phyloP scores from a whole-genome alignment of 345 rosid species.

The Gossypium arboreum region DNA sequence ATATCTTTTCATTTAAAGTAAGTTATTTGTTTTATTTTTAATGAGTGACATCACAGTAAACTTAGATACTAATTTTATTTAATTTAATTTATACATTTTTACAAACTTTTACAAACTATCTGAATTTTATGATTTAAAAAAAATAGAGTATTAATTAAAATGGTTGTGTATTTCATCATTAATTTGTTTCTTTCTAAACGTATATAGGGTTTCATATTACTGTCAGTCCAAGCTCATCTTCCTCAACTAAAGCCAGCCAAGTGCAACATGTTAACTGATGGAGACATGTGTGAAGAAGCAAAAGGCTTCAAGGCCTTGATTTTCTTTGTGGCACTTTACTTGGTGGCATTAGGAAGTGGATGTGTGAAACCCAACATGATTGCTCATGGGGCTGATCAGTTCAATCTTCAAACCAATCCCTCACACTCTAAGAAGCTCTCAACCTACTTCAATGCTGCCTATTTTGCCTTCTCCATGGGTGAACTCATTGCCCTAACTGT shows the following conservation, averaged over 20 bases:
- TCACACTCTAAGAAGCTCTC: constrained; percentile 70
- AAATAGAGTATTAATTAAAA: too few relatives aligned
- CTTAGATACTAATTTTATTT: too few relatives aligned
- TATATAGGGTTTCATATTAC: constrained; percentile 61
- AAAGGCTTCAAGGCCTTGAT: constrained; percentile 72
- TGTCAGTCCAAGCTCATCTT: constrained; percentile 93
- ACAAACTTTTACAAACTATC: too few relatives aligned
- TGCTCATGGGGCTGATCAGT: constrained; percentile 96
- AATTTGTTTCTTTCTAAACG: background rate
- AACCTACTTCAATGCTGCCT: constrained; percentile 88
- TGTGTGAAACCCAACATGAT: constrained; percentile 99
- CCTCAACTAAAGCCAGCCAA: constrained; percentile 86
- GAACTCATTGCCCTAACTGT: constrained; percentile 82
- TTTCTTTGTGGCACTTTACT: constrained; percentile 74
- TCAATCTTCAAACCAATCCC: constrained; percentile 42
- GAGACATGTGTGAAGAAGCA: constrained; percentile 55
- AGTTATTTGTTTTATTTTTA: too few relatives aligned
- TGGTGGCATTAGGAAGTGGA: constrained; percentile 96
- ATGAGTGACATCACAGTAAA: too few relatives aligned
- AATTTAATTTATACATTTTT: too few relatives aligned
- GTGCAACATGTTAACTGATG: constrained; percentile 51
- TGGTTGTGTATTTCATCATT: too few relatives aligned
- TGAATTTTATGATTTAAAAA: too few relatives aligned
- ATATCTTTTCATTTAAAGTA: too few relatives aligned
- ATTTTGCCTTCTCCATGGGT: constrained; percentile 88